These are phyloP conservation scores for Prototheca cutis DNA, from an alignment of 163 green algal genomes.

Conservation along the genomic window DNA sequence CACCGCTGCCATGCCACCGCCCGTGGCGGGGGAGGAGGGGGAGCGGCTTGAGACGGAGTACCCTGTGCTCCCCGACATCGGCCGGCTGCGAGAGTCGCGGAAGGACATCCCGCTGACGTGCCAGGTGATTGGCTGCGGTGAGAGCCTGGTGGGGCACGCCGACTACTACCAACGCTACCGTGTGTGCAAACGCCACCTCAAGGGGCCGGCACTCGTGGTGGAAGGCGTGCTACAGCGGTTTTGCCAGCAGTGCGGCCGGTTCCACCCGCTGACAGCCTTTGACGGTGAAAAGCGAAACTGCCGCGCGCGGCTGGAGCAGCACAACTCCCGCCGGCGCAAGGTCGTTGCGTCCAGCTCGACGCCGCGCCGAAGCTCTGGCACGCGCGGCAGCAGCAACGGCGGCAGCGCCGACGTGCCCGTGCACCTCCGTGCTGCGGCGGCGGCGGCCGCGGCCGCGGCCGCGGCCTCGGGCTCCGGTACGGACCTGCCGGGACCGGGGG, in stretches of 20 bases:
- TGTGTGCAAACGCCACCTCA: slow-evolving; percentile 54
- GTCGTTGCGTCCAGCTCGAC: slow-evolving; percentile 1
- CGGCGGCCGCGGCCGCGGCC: too few relatives aligned
- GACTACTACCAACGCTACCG: slow-evolving; percentile 40
- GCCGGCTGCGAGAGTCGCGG: background rate
- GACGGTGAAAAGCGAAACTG: slow-evolving; percentile 52
- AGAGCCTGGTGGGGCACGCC: background rate
- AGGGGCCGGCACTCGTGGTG: slow-evolving; percentile 34
- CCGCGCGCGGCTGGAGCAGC: slow-evolving; percentile 35
- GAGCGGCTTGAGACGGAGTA: too few relatives aligned
- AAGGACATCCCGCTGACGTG: background rate
- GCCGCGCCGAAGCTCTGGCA: background rate
- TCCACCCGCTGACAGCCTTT: slow-evolving; percentile 49
- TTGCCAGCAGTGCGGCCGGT: slow-evolving; percentile 63
- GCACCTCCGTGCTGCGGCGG: background rate
- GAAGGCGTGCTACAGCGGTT: slow-evolving; percentile 46
- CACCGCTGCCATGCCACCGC: too few relatives aligned
- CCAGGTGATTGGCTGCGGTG: slow-evolving; percentile 3
- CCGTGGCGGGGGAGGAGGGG: too few relatives aligned
- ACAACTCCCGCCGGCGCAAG: slow-evolving; percentile 51
- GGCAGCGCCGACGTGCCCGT: background rate
- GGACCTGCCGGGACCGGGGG: background rate
- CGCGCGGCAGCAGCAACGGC: too few relatives aligned
- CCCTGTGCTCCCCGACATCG: background rate
- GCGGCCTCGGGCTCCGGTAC: background rate